phyloP scores from a whole-genome alignment of 2,329 filamentous ascomycete species.

The Phoma sp. region DNA sequence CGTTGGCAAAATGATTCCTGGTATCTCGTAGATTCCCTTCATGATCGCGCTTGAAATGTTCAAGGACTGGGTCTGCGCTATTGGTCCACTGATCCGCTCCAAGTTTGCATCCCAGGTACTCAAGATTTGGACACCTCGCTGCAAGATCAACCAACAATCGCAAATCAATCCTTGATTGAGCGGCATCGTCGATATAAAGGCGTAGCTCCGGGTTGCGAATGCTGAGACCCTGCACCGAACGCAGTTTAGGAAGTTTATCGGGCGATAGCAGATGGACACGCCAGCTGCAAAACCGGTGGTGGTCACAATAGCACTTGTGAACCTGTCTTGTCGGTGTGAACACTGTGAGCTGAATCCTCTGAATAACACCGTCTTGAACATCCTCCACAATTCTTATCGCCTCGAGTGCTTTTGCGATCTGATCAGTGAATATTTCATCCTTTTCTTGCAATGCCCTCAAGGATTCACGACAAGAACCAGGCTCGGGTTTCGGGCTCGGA shows the following conservation, averaged over 20 bases:
- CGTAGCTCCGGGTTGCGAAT: conserved; percentile 3
- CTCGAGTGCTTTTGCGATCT: neutral
- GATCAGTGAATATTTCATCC: neutral
- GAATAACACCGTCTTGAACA: neutral
- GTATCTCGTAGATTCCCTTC: conserved; percentile 27
- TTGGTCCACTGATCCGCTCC: conserved; percentile 9
- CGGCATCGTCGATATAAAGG: neutral
- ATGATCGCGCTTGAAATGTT: conserved; percentile 20
- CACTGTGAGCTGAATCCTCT: neutral
- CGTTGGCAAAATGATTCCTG: conserved; percentile 25
- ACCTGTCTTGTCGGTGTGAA: neutral
- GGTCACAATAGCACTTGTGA: conserved; percentile 1
- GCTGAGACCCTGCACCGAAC: conserved; percentile 14
- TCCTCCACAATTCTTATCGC: neutral
- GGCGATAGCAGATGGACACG: conserved; percentile 21
- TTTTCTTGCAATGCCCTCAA: neutral
- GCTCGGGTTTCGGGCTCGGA: neutral
- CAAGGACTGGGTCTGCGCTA: neutral
- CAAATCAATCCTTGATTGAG: conserved; percentile 18
- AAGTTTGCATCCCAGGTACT: conserved; percentile 8
- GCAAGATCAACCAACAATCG: conserved; percentile 22
- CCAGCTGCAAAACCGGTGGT: conserved; percentile 9
- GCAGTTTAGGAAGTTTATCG: conserved; percentile 14
- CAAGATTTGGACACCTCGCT: conserved; percentile 9
- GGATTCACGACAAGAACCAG: neutral